Percentiles rank a stretch among this genome's conserved stretches.
Evolutionary conservation across 306 rosid species (phyloP).

Genomic region (Vigna nakashimae): DNA sequence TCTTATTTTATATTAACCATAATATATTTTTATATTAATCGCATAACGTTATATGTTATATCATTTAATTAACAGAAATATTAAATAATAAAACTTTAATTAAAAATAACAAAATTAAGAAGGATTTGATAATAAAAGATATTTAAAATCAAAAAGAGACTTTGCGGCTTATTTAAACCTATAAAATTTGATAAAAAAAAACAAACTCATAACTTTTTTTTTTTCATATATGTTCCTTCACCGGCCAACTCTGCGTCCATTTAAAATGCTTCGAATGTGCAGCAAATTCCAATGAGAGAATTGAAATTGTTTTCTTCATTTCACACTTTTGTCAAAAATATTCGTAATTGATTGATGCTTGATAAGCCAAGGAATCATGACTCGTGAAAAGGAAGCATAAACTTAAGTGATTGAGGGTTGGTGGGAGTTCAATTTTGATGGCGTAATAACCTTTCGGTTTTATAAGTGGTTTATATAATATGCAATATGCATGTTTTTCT

Average conservation of each 20-base stretch:
- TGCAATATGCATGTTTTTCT: slow-evolving; percentile 27
- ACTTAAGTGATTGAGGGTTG: slow-evolving; percentile 33
- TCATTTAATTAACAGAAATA: too few relatives aligned
- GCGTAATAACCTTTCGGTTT: not conserved
- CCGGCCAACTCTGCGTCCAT: slow-evolving; percentile 11
- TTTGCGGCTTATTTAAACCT: too few relatives aligned
- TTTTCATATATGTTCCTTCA: not conserved
- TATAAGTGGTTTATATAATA: slow-evolving; percentile 3
- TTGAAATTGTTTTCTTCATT: slow-evolving; percentile 32
- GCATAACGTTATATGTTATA: too few relatives aligned
- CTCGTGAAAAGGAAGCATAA: slow-evolving; percentile 29
- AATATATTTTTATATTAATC: too few relatives aligned
- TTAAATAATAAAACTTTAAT: too few relatives aligned
- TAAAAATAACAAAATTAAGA: too few relatives aligned
- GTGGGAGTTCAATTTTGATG: slow-evolving; percentile 33
- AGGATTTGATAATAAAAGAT: too few relatives aligned
- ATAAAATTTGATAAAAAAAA: too few relatives aligned
- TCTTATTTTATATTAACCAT: too few relatives aligned
- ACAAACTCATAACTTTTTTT: too few relatives aligned
- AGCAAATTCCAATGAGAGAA: slow-evolving; percentile 2
- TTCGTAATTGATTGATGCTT: slow-evolving; percentile 34
- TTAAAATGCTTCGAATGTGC: slow-evolving; percentile 1
- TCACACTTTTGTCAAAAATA: slow-evolving; percentile 32
- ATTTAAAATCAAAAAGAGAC: too few relatives aligned
- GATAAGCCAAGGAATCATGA: slow-evolving; percentile 43